Conservation (phyloP, 768 basidiomycete genomes). For the Hypsizygus marmoreus region DNA sequence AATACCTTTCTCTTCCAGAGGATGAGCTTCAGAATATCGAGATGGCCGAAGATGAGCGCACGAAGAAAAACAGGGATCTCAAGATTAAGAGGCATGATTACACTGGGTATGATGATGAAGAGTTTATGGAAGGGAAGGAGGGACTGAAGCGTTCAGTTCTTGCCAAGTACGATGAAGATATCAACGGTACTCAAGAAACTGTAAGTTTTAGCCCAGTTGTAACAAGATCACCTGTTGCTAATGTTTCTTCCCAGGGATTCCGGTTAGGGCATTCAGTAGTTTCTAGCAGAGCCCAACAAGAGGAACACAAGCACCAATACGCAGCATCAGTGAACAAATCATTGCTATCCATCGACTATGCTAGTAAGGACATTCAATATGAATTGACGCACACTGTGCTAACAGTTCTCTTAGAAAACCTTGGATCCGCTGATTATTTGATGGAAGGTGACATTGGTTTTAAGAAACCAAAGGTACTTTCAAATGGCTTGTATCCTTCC, state of each 20-base stretch:
- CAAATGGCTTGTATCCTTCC: slow-evolving; percentile 13
- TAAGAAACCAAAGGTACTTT: slow-evolving; percentile 95
- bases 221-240: slow-evolving; percentile 10
- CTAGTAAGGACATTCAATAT: slow-evolving; percentile 57
- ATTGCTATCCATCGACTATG: slow-evolving; percentile 83
- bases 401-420: slow-evolving; percentile 61
- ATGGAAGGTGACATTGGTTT: slow-evolving; percentile 92
- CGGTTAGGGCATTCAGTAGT: slow-evolving; percentile 69
- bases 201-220: slow-evolving; percentile 38
- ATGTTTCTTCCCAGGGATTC: slow-evolving; percentile 63
- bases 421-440: slow-evolving; percentile 84
- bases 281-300: slow-evolving; percentile 40
- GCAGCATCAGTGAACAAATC: slow-evolving; percentile 76
- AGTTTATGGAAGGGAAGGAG: slow-evolving; percentile 73
- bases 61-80: slow-evolving; percentile 75
- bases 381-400: slow-evolving; percentile 10
- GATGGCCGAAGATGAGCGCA: slow-evolving; percentile 85
- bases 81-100: slow-evolving; percentile 91
- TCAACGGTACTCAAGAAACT: slow-evolving; percentile 72
- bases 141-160: slow-evolving; percentile 85
- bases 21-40: slow-evolving; percentile 97
- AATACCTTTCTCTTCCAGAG: slow-evolving; percentile 52
- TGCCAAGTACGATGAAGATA: slow-evolving; percentile 91
- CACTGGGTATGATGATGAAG: slow-evolving; percentile 96
- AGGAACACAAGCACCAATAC: slow-evolving; percentile 50